These are phyloP conservation scores for Dactylellina drechsleri DNA, from an alignment of 2,329 filamentous ascomycete species.

Conservation along the genomic window DNA sequence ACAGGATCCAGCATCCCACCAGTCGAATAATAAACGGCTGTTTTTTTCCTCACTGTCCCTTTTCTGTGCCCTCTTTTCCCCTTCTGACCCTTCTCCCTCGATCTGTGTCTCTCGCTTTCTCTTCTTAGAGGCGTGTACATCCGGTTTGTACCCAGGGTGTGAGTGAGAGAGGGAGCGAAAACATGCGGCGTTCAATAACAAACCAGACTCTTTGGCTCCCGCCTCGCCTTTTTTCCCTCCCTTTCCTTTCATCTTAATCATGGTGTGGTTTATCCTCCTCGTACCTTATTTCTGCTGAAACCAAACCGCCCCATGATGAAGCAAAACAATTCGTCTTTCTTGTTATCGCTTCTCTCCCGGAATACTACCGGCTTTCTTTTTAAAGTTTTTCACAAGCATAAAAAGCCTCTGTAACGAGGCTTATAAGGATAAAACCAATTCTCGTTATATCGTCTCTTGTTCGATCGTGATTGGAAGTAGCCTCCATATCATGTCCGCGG, in stretches of 20 bases:
- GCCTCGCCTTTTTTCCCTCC: constrained; percentile 41
- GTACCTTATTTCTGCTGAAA: neutral
- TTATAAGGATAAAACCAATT: no score
- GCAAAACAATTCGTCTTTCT: neutral
- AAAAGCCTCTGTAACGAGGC: no score
- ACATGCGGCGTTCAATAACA: constrained; percentile 23
- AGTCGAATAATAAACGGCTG: neutral
- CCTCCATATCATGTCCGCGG: constrained; percentile 5
- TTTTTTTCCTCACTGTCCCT: neutral
- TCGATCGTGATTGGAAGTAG: neutral
- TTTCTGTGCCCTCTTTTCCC: neutral
- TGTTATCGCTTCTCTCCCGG: neutral
- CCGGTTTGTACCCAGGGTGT: neutral
- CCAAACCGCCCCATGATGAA: neutral
- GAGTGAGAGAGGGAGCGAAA: constrained; percentile 1
- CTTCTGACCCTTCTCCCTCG: neutral
- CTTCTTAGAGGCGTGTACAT: neutral
- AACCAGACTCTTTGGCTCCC: constrained; percentile 3
- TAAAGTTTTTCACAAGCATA: neutral
- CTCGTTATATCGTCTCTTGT: neutral
- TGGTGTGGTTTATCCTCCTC: neutral
- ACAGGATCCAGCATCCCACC: constrained; percentile 8
- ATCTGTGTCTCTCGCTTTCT: constrained; percentile 7
- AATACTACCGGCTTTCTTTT: neutral
- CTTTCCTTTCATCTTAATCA: neutral